phyloP scores from a whole-genome alignment of 805 yeast genomes.

The Sungouiozyma intestinalis region DNA sequence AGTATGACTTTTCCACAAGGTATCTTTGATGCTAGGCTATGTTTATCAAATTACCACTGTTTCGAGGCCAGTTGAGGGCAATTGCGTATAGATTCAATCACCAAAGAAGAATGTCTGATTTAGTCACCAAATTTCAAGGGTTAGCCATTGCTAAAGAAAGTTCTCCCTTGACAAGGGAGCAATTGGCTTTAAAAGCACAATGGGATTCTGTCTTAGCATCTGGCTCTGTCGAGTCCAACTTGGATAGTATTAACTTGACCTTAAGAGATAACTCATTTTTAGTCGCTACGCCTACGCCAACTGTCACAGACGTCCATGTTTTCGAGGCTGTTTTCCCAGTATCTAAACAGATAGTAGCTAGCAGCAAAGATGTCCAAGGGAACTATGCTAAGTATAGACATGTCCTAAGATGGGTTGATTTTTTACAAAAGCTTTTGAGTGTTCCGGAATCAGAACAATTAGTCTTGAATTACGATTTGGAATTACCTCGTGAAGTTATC shows the following conservation, averaged over 20 bases:
- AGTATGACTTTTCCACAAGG: not conserved
- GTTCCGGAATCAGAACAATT: slow-evolving; percentile 45
- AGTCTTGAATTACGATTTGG: slow-evolving; percentile 50
- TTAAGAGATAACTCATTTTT: slow-evolving; percentile 64
- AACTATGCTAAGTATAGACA: slow-evolving; percentile 65
- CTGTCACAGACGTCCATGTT: slow-evolving; percentile 61
- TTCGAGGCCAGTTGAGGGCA: not conserved
- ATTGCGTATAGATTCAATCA: not conserved
- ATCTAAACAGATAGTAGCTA: slow-evolving; percentile 44
- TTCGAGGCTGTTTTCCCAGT: slow-evolving; percentile 57
- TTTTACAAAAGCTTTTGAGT: slow-evolving; percentile 60
- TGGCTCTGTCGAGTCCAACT: slow-evolving; percentile 42
- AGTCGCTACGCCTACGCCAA: slow-evolving; percentile 48
- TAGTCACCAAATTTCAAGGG: slow-evolving; percentile 20
- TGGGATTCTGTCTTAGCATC: slow-evolving; percentile 60
- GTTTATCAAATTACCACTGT: not conserved
- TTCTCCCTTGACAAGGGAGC: slow-evolving; percentile 32
- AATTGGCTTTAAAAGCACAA: slow-evolving; percentile 66
- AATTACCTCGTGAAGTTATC: slow-evolving; percentile 66
- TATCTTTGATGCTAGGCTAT: not conserved
- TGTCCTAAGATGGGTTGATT: slow-evolving; percentile 85
- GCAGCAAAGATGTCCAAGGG: slow-evolving; percentile 33
- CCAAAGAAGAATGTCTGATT: slow-evolving; percentile 21
- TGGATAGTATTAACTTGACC: slow-evolving; percentile 53
- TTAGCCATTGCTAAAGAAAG: slow-evolving; percentile 23